Evolutionary conservation across 164 flowering plant genomes (phyloP).

Genomic region (Taxillus chinensis): DNA sequence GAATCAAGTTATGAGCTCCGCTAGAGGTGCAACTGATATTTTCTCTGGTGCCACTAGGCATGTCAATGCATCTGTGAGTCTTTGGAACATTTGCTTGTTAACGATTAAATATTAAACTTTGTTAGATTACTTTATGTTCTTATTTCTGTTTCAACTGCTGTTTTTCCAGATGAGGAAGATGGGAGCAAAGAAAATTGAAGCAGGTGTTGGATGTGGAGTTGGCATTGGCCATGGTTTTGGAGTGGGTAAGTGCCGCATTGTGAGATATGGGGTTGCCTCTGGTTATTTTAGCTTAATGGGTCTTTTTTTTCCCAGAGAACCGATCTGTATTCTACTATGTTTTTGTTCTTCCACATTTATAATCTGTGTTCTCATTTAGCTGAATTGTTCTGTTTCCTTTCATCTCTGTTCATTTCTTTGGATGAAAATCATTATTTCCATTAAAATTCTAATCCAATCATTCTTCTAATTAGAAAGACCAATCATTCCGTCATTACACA

Average conservation of each 20-base stretch:
- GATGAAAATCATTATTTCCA: too few species aligned
- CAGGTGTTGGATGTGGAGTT: slow-evolving; percentile 86
- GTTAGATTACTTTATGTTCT: not conserved
- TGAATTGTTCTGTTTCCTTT: too few species aligned
- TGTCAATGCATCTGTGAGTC: slow-evolving; percentile 62
- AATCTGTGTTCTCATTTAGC: too few species aligned
- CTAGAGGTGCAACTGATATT: slow-evolving; percentile 87
- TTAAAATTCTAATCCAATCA: too few species aligned
- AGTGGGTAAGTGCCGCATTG: slow-evolving; percentile 48
- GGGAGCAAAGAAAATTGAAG: slow-evolving; percentile 76
- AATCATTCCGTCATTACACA: too few species aligned
- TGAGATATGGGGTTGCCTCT: not conserved
- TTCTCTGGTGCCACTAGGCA: slow-evolving; percentile 75
- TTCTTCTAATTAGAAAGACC: too few species aligned
- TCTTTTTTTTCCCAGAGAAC: too few species aligned
- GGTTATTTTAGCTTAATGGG: too few species aligned
- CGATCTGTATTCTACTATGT: too few species aligned
- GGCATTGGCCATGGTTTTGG: slow-evolving; percentile 98
- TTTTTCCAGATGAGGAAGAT: slow-evolving; percentile 51
- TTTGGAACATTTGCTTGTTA: not conserved
- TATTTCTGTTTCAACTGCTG: not conserved
- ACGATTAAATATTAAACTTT: too few species aligned
- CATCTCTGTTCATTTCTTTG: too few species aligned
- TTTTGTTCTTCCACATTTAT: too few species aligned
- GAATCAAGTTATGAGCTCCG: slow-evolving; percentile 64